phyloP scores from a whole-genome alignment of 1,284 basidiomycete species.

The Cystobasidiaceae sp. region DNA sequence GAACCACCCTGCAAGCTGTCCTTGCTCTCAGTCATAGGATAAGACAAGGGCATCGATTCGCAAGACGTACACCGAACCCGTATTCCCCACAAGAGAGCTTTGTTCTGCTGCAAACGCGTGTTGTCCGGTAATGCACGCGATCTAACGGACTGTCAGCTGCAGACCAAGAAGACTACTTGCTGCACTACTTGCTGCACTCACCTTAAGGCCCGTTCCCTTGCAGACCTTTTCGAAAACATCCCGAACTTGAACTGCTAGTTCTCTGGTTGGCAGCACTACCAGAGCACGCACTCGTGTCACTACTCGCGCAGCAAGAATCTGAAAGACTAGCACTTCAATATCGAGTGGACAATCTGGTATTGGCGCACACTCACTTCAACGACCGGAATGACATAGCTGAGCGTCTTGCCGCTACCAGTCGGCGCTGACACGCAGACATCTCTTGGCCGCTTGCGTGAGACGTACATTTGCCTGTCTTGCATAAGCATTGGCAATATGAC shows the following conservation, averaged over 20 bases:
- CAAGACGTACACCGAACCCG: slow-evolving; percentile 48
- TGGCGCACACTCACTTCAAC: slow-evolving; percentile 60
- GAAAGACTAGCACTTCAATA: not conserved
- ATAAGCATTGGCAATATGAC: slow-evolving; percentile 72
- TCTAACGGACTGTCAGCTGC: slow-evolving; percentile 50
- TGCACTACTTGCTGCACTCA: slow-evolving; percentile 46
- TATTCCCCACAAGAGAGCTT: slow-evolving; percentile 57
- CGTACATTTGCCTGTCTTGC: slow-evolving; percentile 57
- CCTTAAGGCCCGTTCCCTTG: slow-evolving; percentile 81
- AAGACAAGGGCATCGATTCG: not conserved
- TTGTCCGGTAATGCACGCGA: slow-evolving; percentile 73
- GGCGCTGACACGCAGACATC: slow-evolving; percentile 97
- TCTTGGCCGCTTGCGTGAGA: slow-evolving; percentile 62
- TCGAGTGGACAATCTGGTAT: not conserved
- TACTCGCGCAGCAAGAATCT: slow-evolving; percentile 67
- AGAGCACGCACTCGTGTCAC: slow-evolving; percentile 84
- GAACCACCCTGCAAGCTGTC: slow-evolving; percentile 55
- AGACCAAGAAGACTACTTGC: slow-evolving; percentile 9
- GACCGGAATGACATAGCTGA: slow-evolving; percentile 88
- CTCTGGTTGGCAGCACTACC: slow-evolving; percentile 86
- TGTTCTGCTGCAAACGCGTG: slow-evolving; percentile 80
- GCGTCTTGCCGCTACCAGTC: slow-evolving; percentile 93
- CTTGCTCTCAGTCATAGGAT: too few species aligned
- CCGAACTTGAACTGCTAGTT: slow-evolving; percentile 86
- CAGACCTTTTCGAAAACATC: slow-evolving; percentile 81